Conservation (phyloP, 2,329 filamentous ascomycete genomes). For the Talaromyces atroroseus region DNA sequence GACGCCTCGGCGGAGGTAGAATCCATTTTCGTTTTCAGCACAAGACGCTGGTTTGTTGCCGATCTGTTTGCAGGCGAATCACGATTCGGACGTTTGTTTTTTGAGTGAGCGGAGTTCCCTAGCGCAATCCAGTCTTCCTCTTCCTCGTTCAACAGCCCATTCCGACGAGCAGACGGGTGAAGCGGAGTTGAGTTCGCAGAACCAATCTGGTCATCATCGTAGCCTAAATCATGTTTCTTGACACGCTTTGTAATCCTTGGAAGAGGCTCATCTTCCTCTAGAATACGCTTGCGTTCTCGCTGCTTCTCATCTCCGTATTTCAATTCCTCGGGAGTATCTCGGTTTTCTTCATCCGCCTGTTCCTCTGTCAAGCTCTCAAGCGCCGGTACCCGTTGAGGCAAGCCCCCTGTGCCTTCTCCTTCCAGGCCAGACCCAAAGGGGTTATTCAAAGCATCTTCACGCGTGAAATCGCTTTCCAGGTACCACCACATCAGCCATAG, state of each 20-base stretch:
- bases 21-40: constrained; percentile 42
- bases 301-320: constrained; percentile 46
- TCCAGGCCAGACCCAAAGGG: constrained; percentile 65
- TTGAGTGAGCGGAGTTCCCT: constrained; percentile 29
- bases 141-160: constrained; percentile 23
- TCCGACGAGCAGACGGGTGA: constrained; percentile 31
- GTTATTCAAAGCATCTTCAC: constrained; percentile 81
- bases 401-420: constrained; percentile 37
- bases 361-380: constrained; percentile 46
- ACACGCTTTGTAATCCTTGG: constrained; percentile 40
- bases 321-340: constrained; percentile 45
- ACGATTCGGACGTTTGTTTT: constrained; percentile 36
- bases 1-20: constrained; percentile 33
- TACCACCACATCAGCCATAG: constrained; percentile 99
- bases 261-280: constrained; percentile 45
- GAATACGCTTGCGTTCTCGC: constrained; percentile 45
- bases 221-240: constrained; percentile 35
- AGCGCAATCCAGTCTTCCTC: constrained; percentile 39
- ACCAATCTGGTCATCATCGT: constrained; percentile 30
- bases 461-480: constrained; percentile 88
- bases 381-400: constrained; percentile 44
- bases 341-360: constrained; percentile 47
- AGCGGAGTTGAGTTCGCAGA: constrained; percentile 34
- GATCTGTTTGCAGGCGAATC: constrained; percentile 33
- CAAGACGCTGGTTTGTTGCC: constrained; percentile 32